phyloP scores from a whole-genome alignment of 306 rosid genomes.

The Casuarina glauca region DNA sequence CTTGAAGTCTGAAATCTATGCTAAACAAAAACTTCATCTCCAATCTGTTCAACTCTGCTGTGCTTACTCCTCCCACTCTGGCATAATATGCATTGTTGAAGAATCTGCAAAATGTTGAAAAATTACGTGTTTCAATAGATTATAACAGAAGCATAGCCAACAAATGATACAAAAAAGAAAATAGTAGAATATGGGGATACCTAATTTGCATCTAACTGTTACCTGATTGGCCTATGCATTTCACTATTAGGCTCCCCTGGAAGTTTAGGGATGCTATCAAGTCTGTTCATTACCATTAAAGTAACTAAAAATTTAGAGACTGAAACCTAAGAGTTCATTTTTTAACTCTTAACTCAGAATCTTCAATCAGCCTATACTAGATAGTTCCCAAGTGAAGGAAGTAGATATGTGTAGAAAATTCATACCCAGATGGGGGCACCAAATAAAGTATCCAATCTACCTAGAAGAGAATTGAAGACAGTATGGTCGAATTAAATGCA shows the following conservation, averaged over 20 bases:
- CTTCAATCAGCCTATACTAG: not conserved
- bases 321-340: not conserved
- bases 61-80: constrained; percentile 91
- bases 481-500: not conserved
- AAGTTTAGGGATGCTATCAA: not conserved
- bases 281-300: not conserved
- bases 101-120: constrained; percentile 59
- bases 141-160: not conserved
- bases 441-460: not conserved
- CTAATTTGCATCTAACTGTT: not conserved
- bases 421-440: not conserved
- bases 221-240: not conserved
- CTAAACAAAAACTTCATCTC: constrained; percentile 83
- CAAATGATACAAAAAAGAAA: not conserved
- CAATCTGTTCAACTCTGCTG: constrained; percentile 76
- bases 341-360: not conserved
- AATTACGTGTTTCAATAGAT: constrained; percentile 9
- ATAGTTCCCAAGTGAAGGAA: not conserved
- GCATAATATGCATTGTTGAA: constrained; percentile 96
- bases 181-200: constrained; percentile 9
- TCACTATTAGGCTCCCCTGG: not conserved
- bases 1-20: constrained; percentile 87
- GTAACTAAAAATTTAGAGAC: not conserved
- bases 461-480: not conserved
- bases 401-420: not conserved